Evolutionary conservation across 371 early-diverging fungal genomes (phyloP), one percentile per base, ranked within the genome.

Genomic region (Actinomucor elegans): DNA sequence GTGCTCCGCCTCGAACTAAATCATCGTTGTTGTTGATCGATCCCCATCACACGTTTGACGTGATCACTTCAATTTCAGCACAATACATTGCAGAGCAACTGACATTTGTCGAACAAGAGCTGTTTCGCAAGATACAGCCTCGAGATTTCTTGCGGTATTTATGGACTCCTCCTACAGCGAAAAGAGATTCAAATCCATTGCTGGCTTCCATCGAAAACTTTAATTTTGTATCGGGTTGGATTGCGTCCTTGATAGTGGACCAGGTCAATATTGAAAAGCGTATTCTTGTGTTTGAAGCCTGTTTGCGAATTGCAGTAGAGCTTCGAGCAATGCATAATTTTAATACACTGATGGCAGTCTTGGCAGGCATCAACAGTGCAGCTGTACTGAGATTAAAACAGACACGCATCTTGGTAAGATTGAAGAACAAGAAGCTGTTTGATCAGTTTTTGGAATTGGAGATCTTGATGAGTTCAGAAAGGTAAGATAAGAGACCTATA

Each of bases 301-400:
- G 81, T 42, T 75, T 86, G 61, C 69, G 72, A 15, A 62, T 85
- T 21, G 87, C 89, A 21, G 73, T 77, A 12, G 81, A 86, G 27
- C 61, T 77, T 4, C 66, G 87, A 20, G 56, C 86, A 17, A 66
- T 70, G 27, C 81, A 83, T 48, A 90, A 90, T 57, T 90, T 78
- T 49, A 88, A 85, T 44, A 79, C 88, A 1, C 47, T 81, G 17
- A 88, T 88, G 88, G 88, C 90, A 7, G 66, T 90, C 27, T 59
- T 90, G 43, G 86, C 88, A 2, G 90, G 89, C 5, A 71, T 90
- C 52, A 88, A 86, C 52, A 83, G 77, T 40, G 85, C 88, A 0
- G 63, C 87, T 5, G 79, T 90, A 20, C 66, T 77, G 1, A 68
- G 90, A 18, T 61, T 90, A 21, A 77, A 73, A 37, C 81, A 82